Evolutionary conservation across 345 rosid species (phyloP), one percentile per base, ranked within the genome.

Genomic region (Lepidium didymum): DNA sequence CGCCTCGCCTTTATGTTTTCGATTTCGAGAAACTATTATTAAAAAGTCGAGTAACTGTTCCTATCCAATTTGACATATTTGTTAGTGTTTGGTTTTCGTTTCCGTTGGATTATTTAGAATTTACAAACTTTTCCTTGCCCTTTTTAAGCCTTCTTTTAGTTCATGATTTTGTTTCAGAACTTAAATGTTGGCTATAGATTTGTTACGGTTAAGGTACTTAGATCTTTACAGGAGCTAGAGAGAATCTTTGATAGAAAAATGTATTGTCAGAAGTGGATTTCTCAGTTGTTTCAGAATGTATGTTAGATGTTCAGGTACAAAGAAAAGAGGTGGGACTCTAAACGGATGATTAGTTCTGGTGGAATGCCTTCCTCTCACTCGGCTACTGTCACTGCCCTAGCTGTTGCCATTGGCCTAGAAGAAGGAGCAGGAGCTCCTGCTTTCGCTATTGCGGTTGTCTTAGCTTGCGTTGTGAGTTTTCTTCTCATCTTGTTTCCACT

Each of bases 301-400:
- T 83, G 77, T 76, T 87, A 78, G 89, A 83, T 81, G 80, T 81
- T 85, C 90, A 93, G 97, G 98, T 93, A 55, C 79, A 90, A 87
- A 85, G 98, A 93, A 68, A 90, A 74, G 87, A 83, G 84, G 72
- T 93, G 98, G 98, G 98, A 93, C 79, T 83, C 98, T 45, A 93
- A 83, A 80, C 77, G 83, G 72, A 75, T 93, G 84, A 73, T 93
- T 37, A 89, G 69, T 63, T 93, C 98, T 16, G 98, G 98, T 72
- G 98, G 97, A 63, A 93, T 93, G 98, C 97, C 98, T 11, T 93
- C 98, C 1, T 93, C 98, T 1, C 98, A 93, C 60, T 90, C 98
- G 9, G 87, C 98, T 52, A 90, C 96, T 1, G 98, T 93, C 60
- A 87, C 91, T n/a, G 94, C 98, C 36, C 79, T 93, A 45, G 94